A percentile compares a stretch with the other conserved stretches of the same genome.
phyloP scores from a whole-genome alignment of 2,329 filamentous ascomycete genomes.

The Raffaelea albimanens region DNA sequence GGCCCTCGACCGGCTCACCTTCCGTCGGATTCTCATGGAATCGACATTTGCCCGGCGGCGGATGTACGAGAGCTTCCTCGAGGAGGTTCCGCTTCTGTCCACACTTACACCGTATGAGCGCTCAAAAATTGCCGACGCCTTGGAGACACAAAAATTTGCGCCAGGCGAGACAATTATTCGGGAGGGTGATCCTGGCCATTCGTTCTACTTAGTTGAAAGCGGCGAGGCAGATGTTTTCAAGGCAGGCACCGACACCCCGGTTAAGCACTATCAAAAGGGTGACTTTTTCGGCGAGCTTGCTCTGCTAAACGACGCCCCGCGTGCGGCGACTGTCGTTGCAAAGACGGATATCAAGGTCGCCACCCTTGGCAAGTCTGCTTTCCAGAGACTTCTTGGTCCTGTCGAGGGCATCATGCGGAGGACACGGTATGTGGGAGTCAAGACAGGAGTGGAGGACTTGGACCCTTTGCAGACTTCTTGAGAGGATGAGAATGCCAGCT shows the following conservation, averaged over 20 bases:
- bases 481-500: background rate
- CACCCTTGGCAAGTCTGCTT: constrained; percentile 83
- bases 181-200: constrained; percentile 83
- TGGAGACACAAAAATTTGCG: constrained; percentile 82
- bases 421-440: constrained; percentile 52
- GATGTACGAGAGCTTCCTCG: constrained; percentile 95
- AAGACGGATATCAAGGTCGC: constrained; percentile 87
- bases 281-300: constrained; percentile 97
- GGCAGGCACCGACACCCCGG: constrained; percentile 55
- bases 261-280: constrained; percentile 79
- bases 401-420: constrained; percentile 92
- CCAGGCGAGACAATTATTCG: constrained; percentile 75
- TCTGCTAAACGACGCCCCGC: constrained; percentile 83
- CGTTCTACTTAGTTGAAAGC: constrained; percentile 83
- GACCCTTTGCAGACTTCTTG: constrained; percentile 47
- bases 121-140: constrained; percentile 92
- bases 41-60: constrained; percentile 90
- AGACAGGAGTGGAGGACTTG: constrained; percentile 55
- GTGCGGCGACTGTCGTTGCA: constrained; percentile 80
- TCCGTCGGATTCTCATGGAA: constrained; percentile 97
- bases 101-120: constrained; percentile 85
- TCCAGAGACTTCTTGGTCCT: constrained; percentile 84
- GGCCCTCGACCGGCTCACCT: constrained; percentile 91
- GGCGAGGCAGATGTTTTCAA: constrained; percentile 85
- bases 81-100: constrained; percentile 79